A percentile compares a stretch with the other conserved stretches of the same genome.
These are phyloP conservation scores for Aphanomyces cochlioides DNA, from an alignment of 352 stramenopile species.

Conservation along the genomic window DNA sequence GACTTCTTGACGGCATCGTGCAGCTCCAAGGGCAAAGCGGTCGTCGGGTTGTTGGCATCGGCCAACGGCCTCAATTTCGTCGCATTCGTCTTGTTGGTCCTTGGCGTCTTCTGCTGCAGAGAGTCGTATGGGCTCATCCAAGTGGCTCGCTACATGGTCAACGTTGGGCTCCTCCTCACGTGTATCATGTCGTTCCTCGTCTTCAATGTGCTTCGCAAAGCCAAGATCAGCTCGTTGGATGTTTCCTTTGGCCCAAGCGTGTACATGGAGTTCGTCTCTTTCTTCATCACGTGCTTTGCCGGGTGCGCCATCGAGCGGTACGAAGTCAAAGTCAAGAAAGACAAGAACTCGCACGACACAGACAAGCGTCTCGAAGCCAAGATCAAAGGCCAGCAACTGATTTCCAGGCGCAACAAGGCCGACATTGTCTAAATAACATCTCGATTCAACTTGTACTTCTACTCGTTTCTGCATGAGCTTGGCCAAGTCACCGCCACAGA, in stretches of 20 bases:
- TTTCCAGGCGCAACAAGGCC: constrained; percentile 1
- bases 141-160: constrained; percentile 6
- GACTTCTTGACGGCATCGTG: constrained; percentile 13
- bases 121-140: background rate
- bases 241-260: background rate
- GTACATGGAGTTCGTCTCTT: constrained; percentile 16
- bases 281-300: constrained; percentile 18
- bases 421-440: constrained; percentile 7
- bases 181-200: constrained; percentile 23
- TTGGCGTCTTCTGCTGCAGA: constrained; percentile 11
- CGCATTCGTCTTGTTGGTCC: background rate
- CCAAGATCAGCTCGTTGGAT: background rate
- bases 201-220: background rate
- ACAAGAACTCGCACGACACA: background rate
- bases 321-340: constrained; percentile 12
- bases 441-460: background rate
- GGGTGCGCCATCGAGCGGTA: constrained; percentile 16
- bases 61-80: constrained; percentile 1
- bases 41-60: background rate
- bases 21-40: constrained; percentile 13
- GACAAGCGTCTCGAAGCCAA: constrained; percentile 18
- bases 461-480: background rate
- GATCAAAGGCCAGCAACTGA: background rate
- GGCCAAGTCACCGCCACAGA: too few species aligned
- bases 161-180: constrained; percentile 5